These are phyloP conservation scores for Fraxinus xanthoxyloides DNA, from an alignment of 305 asterid genomes.

Conservation along the genomic window DNA sequence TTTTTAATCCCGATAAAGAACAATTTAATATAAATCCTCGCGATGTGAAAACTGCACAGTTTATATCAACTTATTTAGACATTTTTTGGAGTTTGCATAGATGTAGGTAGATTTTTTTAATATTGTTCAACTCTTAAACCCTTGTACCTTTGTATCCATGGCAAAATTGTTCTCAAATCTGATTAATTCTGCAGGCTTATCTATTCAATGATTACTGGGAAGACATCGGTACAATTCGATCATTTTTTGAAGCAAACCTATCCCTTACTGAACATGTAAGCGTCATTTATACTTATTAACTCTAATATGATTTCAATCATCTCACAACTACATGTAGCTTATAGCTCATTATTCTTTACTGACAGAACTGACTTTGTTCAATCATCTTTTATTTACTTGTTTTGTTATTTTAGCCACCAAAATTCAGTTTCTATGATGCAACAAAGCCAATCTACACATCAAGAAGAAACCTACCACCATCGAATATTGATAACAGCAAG, in stretches of 20 bases:
- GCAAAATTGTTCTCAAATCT: not conserved
- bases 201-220: constrained; percentile 94
- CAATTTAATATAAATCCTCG: not conserved
- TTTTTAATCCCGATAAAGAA: not conserved
- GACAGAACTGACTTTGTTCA: not conserved
- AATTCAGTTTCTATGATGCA: constrained; percentile 93
- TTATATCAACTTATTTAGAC: not conserved
- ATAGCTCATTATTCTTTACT: not conserved
- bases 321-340: not conserved
- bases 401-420: constrained; percentile 68
- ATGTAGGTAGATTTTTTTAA: not conserved
- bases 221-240: constrained; percentile 91
- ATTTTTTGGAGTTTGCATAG: not conserved
- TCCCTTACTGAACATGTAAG: constrained; percentile 96
- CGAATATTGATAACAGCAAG: constrained; percentile 86
- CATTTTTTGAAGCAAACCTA: constrained; percentile 93
- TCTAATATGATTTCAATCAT: constrained; percentile 7
- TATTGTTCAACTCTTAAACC: not conserved
- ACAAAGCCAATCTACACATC: constrained; percentile 91
- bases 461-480: constrained; percentile 93
- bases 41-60: not conserved
- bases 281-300: not conserved
- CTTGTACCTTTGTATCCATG: not conserved
- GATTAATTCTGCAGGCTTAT: constrained; percentile 60
- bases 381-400: not conserved